Base-by-base conservation (phyloP, 768 basidiomycete species). In the Tylopilus subfusipes region DNA sequence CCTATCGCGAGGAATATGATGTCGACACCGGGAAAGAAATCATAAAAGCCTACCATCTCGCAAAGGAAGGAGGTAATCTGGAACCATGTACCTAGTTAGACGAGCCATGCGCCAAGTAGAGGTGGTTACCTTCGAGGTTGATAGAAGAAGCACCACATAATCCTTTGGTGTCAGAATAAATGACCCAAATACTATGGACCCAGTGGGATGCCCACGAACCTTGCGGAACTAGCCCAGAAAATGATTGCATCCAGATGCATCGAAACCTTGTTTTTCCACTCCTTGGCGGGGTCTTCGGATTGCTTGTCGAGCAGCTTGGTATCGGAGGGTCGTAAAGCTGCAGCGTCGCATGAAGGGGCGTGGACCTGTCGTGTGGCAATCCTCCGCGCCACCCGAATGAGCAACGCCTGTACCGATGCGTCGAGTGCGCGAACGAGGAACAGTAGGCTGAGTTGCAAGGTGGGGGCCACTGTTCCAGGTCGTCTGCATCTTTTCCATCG, bases 91-190 rank as follows among this genome's bases (percentile, higher is more conserved):
- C 27, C 24, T 11, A 42, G 50, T 55, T 46, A 57, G 52, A 50
- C 51, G 19, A 30, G 33, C 19, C n/a, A 36, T 0, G 9, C 11
- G 19, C 16, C 18, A 16, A 31, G 39, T 39, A 8, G 12, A 27
- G 42, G 7, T 34, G 16, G 58, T 62, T 63, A 89, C 87, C 85
- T 81, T 57, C 81, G 74, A 5, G 89, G 88, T 63, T 85, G 76
- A 61, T 92, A 91, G 66, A 89, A 85, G 69, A 88, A 92, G 61
- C 89, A 90, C 90, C 90, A 91, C 88, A 91, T 90, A 50, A 91
- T 90, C 63, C 90, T 91, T 64, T 40, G 21, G 25, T 51, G 36
- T 30, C 31, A 64, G 50, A 51, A 22, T 55, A 24, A 51, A 42
- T 33, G 30, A 25, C 16, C 19, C 22, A 29, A 48, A 24, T 16